These are phyloP conservation scores for Hevea brasiliensis DNA, from an alignment of 345 rosid species.

Conservation along the genomic window DNA sequence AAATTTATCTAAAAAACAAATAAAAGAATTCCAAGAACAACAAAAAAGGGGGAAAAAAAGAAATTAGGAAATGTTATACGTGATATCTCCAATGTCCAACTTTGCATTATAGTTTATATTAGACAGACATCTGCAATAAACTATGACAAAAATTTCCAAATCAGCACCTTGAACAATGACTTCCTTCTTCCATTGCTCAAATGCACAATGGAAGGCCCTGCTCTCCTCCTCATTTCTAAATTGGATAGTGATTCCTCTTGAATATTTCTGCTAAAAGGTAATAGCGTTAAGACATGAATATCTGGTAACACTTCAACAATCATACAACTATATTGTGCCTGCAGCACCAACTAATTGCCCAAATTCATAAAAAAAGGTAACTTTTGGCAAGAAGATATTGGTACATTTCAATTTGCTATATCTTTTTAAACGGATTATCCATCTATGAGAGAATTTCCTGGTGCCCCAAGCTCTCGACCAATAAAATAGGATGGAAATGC, in stretches of 20 bases:
- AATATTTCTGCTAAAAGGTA: constrained; percentile 59
- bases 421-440: background rate
- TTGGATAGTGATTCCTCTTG: constrained; percentile 58
- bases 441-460: background rate
- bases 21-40: background rate
- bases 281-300: constrained; percentile 29
- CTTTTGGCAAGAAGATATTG: background rate
- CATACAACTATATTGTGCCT: constrained; percentile 3
- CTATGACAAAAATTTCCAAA: constrained; percentile 28
- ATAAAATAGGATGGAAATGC: background rate
- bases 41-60: background rate
- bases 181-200: constrained; percentile 80
- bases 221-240: constrained; percentile 80
- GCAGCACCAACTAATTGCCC: constrained; percentile 3
- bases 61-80: background rate
- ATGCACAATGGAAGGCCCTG: constrained; percentile 69
- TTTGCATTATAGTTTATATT: constrained; percentile 4
- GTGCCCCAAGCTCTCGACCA: background rate
- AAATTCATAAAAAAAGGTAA: constrained; percentile 2
- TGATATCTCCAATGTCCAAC: background rate
- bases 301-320: constrained; percentile 21
- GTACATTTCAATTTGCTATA: background rate
- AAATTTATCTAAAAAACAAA: no score
- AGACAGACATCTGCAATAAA: constrained; percentile 11
- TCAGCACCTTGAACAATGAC: constrained; percentile 57